phyloP scores from a whole-genome alignment of 345 rosid genomes.

The Pistacia vera region DNA sequence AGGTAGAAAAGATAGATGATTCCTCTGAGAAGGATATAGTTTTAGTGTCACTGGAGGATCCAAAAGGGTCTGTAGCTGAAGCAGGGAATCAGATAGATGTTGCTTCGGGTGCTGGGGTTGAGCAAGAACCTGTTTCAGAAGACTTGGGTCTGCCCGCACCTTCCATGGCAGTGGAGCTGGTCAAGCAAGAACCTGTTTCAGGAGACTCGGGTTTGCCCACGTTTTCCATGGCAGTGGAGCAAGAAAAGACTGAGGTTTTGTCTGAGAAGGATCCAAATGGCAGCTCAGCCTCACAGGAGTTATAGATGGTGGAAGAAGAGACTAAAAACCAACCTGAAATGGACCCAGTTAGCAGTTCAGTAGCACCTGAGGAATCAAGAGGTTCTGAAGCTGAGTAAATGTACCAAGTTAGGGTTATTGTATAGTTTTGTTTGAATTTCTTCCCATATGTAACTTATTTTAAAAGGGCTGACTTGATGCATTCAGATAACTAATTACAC shows the following conservation, averaged over 20 bases:
- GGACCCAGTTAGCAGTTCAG: background rate
- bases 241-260: constrained; percentile 14
- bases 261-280: constrained; percentile 13
- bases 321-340: background rate
- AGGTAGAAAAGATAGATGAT: constrained; percentile 7
- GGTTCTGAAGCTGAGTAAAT: constrained; percentile 12
- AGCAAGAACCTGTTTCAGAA: constrained; percentile 10
- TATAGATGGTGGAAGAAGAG: constrained; percentile 20
- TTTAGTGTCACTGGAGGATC: background rate
- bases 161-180: background rate
- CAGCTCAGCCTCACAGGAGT: background rate
- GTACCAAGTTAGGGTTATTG: background rate
- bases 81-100: background rate
- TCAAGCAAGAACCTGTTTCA: background rate
- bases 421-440: background rate
- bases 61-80: constrained; percentile 10
- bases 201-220: constrained; percentile 16
- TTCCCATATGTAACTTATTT: background rate
- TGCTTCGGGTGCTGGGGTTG: background rate
- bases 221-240: constrained; percentile 13
- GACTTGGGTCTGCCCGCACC: constrained; percentile 11
- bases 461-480: background rate
- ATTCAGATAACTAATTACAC: too few species aligned
- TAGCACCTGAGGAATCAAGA: background rate
- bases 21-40: constrained; percentile 1